phyloP scores from a whole-genome alignment of 2,329 filamentous ascomycete species.

The Fusarium xylarioides region DNA sequence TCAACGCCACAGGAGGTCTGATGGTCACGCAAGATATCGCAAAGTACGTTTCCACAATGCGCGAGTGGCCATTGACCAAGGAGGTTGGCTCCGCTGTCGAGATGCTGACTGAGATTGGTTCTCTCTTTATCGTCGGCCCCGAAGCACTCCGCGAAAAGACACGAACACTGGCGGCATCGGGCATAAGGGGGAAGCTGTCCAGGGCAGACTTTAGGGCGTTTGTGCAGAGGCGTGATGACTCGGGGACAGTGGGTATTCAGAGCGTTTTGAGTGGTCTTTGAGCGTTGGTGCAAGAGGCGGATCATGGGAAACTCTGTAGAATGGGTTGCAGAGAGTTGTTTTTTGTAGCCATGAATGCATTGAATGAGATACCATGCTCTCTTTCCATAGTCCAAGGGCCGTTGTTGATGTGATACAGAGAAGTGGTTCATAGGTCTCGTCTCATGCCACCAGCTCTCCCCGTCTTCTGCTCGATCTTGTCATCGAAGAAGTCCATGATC shows the following conservation, averaged over 20 bases:
- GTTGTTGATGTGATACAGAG: not conserved
- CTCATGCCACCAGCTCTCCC: conserved; percentile 45
- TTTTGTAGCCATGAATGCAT: conserved; percentile 31
- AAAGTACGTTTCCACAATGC: conserved; percentile 87
- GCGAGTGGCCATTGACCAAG: conserved; percentile 79
- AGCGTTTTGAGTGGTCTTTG: conserved; percentile 75
- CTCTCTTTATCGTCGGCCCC: conserved; percentile 90
- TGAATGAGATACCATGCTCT: conserved; percentile 40
- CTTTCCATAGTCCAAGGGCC: not conserved
- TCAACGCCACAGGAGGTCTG: conserved; percentile 91
- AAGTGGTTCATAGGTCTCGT: conserved; percentile 45
- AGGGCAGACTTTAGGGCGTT: conserved; percentile 83
- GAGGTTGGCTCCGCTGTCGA: conserved; percentile 78
- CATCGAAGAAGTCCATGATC: conserved; percentile 68
- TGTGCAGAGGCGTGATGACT: conserved; percentile 86
- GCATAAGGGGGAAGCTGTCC: conserved; percentile 62
- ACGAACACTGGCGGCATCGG: conserved; percentile 61
- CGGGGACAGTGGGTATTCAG: conserved; percentile 81
- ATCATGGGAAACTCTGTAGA: conserved; percentile 8
- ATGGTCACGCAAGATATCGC: conserved; percentile 97
- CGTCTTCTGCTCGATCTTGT: conserved; percentile 52
- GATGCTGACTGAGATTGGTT: conserved; percentile 90
- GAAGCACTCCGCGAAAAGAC: conserved; percentile 79
- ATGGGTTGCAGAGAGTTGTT: conserved; percentile 6
- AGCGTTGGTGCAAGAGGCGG: conserved; percentile 18